A percentile compares a stretch with the other conserved stretches of the same genome.
Conservation (phyloP, 306 rosid species). For the Calophaca sinica region DNA sequence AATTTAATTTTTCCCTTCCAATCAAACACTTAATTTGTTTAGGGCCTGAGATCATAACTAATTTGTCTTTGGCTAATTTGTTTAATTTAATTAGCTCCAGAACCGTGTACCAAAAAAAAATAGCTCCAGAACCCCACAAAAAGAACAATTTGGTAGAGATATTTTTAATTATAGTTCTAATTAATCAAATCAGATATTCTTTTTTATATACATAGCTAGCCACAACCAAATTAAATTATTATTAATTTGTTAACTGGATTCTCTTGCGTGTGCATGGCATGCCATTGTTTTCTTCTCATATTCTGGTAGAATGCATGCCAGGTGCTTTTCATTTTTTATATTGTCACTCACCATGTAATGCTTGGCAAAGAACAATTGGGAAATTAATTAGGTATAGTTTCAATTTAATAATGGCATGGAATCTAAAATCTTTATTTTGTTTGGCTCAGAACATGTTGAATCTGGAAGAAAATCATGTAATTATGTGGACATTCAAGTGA, state of each 20-base stretch:
- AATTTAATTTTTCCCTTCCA: constrained; percentile 42
- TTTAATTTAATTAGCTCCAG: constrained; percentile 27
- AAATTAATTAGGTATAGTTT: constrained; percentile 43
- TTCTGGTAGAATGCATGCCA: constrained; percentile 51
- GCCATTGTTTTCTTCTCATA: constrained; percentile 59
- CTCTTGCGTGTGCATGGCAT: constrained; percentile 58
- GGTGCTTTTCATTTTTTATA: constrained; percentile 35
- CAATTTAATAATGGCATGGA: constrained; percentile 41
- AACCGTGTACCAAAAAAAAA: no score
- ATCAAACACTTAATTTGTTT: constrained; percentile 47
- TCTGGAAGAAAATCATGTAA: constrained; percentile 32
- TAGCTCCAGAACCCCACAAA: constrained; percentile 6
- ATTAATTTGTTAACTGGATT: constrained; percentile 48
- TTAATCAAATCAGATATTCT: background rate
- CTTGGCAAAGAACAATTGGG: constrained; percentile 29
- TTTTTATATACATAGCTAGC: no score
- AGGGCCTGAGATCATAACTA: constrained; percentile 39
- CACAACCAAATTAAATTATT: constrained; percentile 18
- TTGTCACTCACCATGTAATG: constrained; percentile 34
- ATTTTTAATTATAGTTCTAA: background rate
- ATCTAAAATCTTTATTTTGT: constrained; percentile 44
- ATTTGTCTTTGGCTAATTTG: constrained; percentile 49
- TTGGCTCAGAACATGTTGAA: constrained; percentile 36
- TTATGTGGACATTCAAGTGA: constrained; percentile 31
- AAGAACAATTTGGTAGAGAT: constrained; percentile 40